Percentiles rank a stretch among this genome's conserved stretches.
These are phyloP conservation scores for Claviceps citrina DNA, from an alignment of 2,329 filamentous ascomycete genomes.

Conservation along the genomic window DNA sequence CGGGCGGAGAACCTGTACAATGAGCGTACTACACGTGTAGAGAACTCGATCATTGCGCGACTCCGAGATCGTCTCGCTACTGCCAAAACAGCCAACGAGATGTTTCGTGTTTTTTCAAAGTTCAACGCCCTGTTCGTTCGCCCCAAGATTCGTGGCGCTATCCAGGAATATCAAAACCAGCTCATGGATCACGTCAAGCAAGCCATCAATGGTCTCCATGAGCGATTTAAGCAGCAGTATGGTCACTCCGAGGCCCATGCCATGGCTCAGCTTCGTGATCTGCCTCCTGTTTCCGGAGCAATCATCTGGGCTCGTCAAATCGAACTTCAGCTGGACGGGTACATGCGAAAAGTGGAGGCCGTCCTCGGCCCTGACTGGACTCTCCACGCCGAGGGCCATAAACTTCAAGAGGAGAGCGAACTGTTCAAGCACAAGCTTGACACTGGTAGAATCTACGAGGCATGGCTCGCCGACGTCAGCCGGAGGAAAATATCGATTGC, in stretches of 20 bases:
- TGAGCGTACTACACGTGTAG: constrained; percentile 87
- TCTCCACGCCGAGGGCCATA: constrained; percentile 85
- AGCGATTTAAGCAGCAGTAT: constrained; percentile 98
- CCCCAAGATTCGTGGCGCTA: constrained; percentile 96
- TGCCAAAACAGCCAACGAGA: constrained; percentile 94
- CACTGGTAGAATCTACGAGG: constrained; percentile 83
- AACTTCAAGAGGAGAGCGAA: constrained; percentile 78
- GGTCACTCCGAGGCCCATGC: constrained; percentile 94
- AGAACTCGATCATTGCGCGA: constrained; percentile 96
- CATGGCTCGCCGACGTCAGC: constrained; percentile 84
- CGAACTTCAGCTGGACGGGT: constrained; percentile 83
- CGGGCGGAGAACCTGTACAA: constrained; percentile 94
- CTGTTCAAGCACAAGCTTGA: constrained; percentile 94
- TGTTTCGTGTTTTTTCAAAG: constrained; percentile 99
- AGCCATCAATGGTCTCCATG: constrained; percentile 82
- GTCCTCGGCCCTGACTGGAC: constrained; percentile 92
- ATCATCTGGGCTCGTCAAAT: constrained; percentile 98
- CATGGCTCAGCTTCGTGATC: constrained; percentile 92
- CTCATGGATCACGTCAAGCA: constrained; percentile 96
- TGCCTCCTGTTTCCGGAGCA: constrained; percentile 88
- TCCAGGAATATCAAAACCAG: constrained; percentile 94
- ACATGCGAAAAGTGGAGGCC: constrained; percentile 98
- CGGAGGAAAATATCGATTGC: constrained; percentile 81
- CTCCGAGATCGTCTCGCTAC: constrained; percentile 84
- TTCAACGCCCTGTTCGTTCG: constrained; percentile 98